Base-by-base conservation (phyloP, 495 filamentous ascomycete species). In the Xylaria nigripes region DNA sequence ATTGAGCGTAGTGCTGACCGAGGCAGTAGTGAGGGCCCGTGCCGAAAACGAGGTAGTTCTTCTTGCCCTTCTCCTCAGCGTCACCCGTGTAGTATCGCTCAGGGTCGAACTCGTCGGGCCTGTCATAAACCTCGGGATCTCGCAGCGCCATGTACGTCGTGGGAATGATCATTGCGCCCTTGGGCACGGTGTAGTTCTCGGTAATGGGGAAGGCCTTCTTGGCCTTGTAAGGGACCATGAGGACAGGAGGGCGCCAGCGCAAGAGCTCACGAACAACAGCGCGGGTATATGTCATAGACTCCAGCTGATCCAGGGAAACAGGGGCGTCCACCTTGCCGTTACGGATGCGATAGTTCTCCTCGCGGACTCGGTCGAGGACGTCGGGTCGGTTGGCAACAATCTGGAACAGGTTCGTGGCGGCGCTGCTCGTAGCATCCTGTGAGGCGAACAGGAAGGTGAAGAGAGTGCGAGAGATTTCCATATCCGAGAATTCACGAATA, bases 401-500 rank as follows among this genome's bases (percentile, higher is more conserved):
- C 70, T 98, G 93, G 81, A 96, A 95, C 58, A 97, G 72, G 88
- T 93, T 97, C 44, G 90, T 96, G 56, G 79, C 81, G 51, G 94
- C 94, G 54, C 87, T 90, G 69, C 86, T 91, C 51, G 93, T 95
- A 50, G 93, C 93, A 69, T 98, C 93, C 72, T 98, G 93, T 29
- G 90, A 95, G 45, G 94, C 93, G 72, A 98, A 98, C 48, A 98
- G 78, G 80, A 98, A 96, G 51, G 93, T 96, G 75, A 97, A 95
- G 57, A 98, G 61, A 9, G 94, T 97, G 77, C 93, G 89, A 50
- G 90, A 77, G 65, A 98, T 95, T 70, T 98, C 93, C 56, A 83
- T 89, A 63, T 98, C 86, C 70, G 81, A 83, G 72, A 98, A 98
- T 30, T 86, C 80, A 61, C 91, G 86, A 44, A 97, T 79, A 19